These are phyloP conservation scores for Juglanconis juglandina DNA, from an alignment of 2,329 filamentous ascomycete species.

Conservation along the genomic window DNA sequence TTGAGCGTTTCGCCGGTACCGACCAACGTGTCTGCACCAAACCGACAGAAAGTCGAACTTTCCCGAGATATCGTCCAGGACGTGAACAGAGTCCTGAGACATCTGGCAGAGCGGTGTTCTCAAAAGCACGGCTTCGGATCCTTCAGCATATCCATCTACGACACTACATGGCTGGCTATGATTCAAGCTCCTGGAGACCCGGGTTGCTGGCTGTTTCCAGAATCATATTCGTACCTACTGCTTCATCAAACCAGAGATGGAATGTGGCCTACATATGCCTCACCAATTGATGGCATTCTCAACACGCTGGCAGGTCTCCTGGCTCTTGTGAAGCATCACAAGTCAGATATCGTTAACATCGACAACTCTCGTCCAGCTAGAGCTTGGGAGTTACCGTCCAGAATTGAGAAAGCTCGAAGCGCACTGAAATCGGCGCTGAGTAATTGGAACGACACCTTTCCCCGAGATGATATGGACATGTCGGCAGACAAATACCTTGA, in stretches of 20 bases:
- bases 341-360: not conserved
- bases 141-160: not conserved
- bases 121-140: not conserved
- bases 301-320: not conserved
- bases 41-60: not conserved
- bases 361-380: not conserved
- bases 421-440: not conserved
- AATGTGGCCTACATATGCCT: not conserved
- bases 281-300: not conserved
- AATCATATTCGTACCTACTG: not conserved
- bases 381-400: not conserved
- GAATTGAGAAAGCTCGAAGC: not conserved
- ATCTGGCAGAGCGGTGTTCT: not conserved
- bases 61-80: not conserved
- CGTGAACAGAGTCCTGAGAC: not conserved
- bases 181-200: not conserved
- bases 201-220: not conserved
- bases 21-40: not conserved
- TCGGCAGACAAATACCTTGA: not conserved
- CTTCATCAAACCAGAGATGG: not conserved
- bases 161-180: conserved; percentile 2
- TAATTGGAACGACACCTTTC: not conserved
- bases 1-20: not conserved
- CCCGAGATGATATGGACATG: not conserved
- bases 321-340: not conserved